Evolutionary conservation across 345 rosid species (phyloP).

Genomic region (Melaleuca quinquenervia): DNA sequence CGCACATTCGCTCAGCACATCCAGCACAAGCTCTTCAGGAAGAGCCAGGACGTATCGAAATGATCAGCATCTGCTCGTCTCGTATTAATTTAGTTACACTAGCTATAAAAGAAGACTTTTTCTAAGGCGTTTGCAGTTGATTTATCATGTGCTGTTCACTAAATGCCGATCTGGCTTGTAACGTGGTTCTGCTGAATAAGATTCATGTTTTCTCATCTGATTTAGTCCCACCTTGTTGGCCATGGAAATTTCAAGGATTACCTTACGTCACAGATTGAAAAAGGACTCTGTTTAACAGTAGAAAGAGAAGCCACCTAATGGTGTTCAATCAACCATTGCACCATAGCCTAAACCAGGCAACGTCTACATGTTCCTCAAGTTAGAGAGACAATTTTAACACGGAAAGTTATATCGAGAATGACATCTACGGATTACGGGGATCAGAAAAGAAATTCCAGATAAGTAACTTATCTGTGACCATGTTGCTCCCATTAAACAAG

Average conservation of each 20-base stretch:
- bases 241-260: neutral
- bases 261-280: neutral
- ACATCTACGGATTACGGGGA: neutral
- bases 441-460: neutral
- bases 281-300: neutral
- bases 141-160: neutral
- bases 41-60: conserved; percentile 22
- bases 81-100: neutral
- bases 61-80: neutral
- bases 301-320: neutral
- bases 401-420: neutral
- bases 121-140: neutral
- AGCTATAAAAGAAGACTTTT: neutral
- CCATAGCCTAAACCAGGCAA: neutral
- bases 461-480: neutral
- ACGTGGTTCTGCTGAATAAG: neutral
- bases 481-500: neutral
- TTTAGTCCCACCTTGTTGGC: neutral
- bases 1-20: conserved; percentile 86
- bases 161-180: neutral
- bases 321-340: neutral
- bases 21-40: conserved; percentile 72
- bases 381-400: neutral
- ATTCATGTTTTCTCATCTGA: neutral
- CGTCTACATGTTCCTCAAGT: neutral